Conservation (phyloP, 495 filamentous ascomycete genomes). For the Aspergillus wentii region DNA sequence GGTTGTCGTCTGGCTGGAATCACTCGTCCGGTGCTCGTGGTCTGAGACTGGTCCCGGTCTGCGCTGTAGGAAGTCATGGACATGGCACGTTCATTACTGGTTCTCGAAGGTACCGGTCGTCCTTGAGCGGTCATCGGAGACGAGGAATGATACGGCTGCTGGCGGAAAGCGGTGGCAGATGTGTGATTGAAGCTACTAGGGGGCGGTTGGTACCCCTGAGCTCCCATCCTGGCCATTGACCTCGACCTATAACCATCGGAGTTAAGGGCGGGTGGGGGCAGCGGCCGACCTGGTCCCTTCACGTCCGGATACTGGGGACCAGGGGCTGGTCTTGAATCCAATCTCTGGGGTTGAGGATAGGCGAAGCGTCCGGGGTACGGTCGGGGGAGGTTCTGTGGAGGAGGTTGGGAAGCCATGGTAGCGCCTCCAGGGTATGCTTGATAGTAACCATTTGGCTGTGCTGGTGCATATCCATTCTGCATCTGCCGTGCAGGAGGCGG, state of each 20-base stretch:
- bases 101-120: conserved; percentile 81
- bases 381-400: conserved; percentile 61
- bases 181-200: conserved; percentile 61
- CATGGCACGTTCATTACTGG: conserved; percentile 86
- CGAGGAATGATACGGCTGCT: conserved; percentile 61
- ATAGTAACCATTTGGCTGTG: conserved; percentile 37
- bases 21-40: conserved; percentile 76
- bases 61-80: conserved; percentile 83
- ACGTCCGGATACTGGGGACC: conserved; percentile 50
- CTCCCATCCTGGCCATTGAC: conserved; percentile 77
- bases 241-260: conserved; percentile 83
- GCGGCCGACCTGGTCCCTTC: conserved; percentile 42
- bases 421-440: conserved; percentile 46
- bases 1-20: conserved; percentile 66
- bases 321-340: conserved; percentile 64
- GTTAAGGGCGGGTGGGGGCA: conserved; percentile 67
- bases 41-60: conserved; percentile 77
- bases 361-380: conserved; percentile 55
- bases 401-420: conserved; percentile 53
- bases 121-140: conserved; percentile 82
- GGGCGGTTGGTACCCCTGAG: conserved; percentile 59
- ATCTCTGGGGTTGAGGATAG: conserved; percentile 62
- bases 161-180: conserved; percentile 68
- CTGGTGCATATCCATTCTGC: conserved; percentile 45
- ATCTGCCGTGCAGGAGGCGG: conserved; percentile 59